Conservation (phyloP, 768 basidiomycete species). For the Podaxis sp. region DNA sequence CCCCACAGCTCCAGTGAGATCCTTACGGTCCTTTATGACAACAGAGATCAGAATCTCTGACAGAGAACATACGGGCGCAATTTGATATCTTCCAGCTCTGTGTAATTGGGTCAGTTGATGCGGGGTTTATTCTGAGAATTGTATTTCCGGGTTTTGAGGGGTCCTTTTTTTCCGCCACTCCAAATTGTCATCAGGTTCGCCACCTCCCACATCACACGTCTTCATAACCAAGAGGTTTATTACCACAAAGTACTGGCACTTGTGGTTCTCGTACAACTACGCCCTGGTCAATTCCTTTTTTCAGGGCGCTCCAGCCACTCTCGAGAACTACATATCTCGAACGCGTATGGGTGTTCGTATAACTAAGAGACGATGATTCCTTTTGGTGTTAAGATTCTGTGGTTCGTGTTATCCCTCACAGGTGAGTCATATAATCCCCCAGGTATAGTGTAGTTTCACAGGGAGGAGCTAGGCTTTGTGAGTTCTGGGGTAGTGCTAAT, state of each 20-base stretch:
- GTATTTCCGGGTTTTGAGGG: neutral
- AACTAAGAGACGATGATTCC: slow-evolving; percentile 39
- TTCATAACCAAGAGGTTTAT: too few relatives aligned
- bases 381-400: slow-evolving; percentile 49
- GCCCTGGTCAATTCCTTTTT: too few relatives aligned
- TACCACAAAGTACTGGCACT: too few relatives aligned
- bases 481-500: slow-evolving; percentile 45
- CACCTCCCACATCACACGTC: neutral
- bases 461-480: slow-evolving; percentile 36
- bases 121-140: neutral
- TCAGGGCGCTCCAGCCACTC: too few relatives aligned
- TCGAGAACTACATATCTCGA: neutral
- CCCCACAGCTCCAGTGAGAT: slow-evolving; percentile 10
- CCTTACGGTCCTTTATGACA: neutral
- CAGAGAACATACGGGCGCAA: neutral
- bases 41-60: neutral
- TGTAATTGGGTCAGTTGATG: neutral
- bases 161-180: neutral
- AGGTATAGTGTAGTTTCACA: neutral
- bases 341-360: neutral
- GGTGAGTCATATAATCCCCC: slow-evolving; percentile 30
- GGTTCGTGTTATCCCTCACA: slow-evolving; percentile 53
- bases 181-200: neutral
- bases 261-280: too few relatives aligned
- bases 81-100: neutral